phyloP scores from a whole-genome alignment of 2,329 filamentous ascomycete genomes.

The Ceratocystis papillata region DNA sequence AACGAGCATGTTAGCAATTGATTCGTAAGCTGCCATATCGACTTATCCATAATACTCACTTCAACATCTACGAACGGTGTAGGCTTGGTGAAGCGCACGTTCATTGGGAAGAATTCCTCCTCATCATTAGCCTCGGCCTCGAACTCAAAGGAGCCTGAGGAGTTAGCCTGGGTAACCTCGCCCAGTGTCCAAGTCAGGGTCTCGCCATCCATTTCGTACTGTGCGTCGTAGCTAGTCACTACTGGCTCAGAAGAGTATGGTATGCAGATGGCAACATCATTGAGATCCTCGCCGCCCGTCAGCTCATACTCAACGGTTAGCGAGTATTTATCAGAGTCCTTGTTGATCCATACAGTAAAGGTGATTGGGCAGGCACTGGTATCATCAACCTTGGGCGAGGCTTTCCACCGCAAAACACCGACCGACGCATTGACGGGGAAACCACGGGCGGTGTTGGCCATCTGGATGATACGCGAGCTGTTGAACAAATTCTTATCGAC shows the following conservation, averaged over 20 bases:
- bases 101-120: constrained; percentile 97
- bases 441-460: constrained; percentile 74
- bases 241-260: constrained; percentile 79
- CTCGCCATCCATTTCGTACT: constrained; percentile 88
- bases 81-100: constrained; percentile 74
- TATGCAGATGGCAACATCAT: constrained; percentile 77
- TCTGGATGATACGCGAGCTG: constrained; percentile 71
- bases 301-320: constrained; percentile 95
- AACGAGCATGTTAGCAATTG: neutral
- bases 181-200: constrained; percentile 91
- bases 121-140: constrained; percentile 81
- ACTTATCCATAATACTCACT: constrained; percentile 41
- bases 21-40: neutral
- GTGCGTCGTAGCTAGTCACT: constrained; percentile 85
- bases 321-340: constrained; percentile 70
- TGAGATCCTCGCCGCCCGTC: constrained; percentile 64
- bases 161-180: constrained; percentile 68
- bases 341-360: constrained; percentile 97
- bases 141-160: constrained; percentile 85
- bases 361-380: constrained; percentile 76
- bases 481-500: constrained; percentile 85
- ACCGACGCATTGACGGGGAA: constrained; percentile 94
- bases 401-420: constrained; percentile 85
- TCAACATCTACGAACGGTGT: constrained; percentile 85
- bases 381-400: constrained; percentile 70